Conservation (phyloP, 345 rosid species). For the Rhodomyrtus tomentosa region DNA sequence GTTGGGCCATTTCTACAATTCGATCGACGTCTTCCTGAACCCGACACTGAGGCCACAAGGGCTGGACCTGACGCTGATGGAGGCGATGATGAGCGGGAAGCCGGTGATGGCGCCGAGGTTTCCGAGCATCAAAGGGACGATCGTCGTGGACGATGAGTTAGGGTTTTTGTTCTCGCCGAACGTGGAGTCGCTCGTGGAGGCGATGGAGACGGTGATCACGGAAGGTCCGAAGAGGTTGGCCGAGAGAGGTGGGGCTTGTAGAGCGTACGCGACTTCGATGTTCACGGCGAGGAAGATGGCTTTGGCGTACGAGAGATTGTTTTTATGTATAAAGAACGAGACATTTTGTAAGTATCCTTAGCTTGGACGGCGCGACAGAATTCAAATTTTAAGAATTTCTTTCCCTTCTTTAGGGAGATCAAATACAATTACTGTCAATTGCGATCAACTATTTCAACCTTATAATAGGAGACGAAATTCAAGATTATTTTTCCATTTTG, state of each 20-base stretch:
- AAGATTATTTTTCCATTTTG: not conserved
- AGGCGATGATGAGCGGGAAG: slow-evolving; percentile 91
- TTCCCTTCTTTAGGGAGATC: not conserved
- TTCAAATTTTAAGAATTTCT: not conserved
- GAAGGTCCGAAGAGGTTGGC: slow-evolving; percentile 65
- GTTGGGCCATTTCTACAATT: slow-evolving; percentile 59
- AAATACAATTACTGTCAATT: not conserved
- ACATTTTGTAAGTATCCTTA: slow-evolving; percentile 53
- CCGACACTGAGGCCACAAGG: slow-evolving; percentile 95
- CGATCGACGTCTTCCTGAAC: slow-evolving; percentile 68
- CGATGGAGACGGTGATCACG: slow-evolving; percentile 34
- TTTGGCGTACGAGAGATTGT: slow-evolving; percentile 76
- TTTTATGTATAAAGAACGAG: slow-evolving; percentile 68
- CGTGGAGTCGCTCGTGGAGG: slow-evolving; percentile 53
- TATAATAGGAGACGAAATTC: not conserved
- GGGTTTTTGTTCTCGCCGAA: slow-evolving; percentile 90
- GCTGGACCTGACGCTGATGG: slow-evolving; percentile 82
- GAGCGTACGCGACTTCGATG: slow-evolving; percentile 64
- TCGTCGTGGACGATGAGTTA: slow-evolving; percentile 72
- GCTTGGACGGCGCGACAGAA: not conserved
- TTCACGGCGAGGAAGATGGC: slow-evolving; percentile 88
- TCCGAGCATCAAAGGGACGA: slow-evolving; percentile 75
- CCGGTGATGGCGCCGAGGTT: slow-evolving; percentile 85
- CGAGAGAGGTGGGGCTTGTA: slow-evolving; percentile 58
- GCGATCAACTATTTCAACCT: not conserved